A percentile compares a stretch with the other conserved stretches of the same genome.
Conservation (phyloP, 2,329 filamentous ascomycete genomes). For the Hyphodiscus sp. region DNA sequence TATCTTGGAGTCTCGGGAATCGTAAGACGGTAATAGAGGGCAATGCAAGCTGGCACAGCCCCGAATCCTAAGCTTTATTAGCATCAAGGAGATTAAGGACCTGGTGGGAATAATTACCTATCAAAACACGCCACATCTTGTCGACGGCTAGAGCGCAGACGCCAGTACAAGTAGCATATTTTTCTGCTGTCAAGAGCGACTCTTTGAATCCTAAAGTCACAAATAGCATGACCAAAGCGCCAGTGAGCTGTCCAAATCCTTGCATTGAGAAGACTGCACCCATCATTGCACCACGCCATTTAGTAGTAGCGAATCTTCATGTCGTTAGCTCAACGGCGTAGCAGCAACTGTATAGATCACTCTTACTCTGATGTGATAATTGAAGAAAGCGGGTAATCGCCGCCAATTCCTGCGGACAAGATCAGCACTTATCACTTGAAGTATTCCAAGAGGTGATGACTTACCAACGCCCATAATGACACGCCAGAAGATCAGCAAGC, state of each 20-base stretch:
- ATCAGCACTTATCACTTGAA: constrained; percentile 25
- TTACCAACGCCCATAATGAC: constrained; percentile 54
- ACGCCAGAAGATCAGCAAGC: constrained; percentile 72
- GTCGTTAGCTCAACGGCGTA: no score
- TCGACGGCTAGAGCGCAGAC: constrained; percentile 64
- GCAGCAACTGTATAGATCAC: no score
- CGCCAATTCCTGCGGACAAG: constrained; percentile 60
- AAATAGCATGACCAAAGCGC: constrained; percentile 70
- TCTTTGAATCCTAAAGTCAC: constrained; percentile 65
- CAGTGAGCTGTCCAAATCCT: constrained; percentile 71
- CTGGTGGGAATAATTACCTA: no score
- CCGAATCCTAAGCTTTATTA: no score
- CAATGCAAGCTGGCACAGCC: constrained; percentile 71
- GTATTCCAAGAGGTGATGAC: constrained; percentile 11
- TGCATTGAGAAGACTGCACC: constrained; percentile 83
- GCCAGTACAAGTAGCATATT: constrained; percentile 51
- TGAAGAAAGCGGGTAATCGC: constrained; percentile 75
- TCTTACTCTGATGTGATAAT: constrained; percentile 83
- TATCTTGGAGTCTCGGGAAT: constrained; percentile 86
- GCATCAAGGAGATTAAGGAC: no score
- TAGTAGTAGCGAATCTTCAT: constrained; percentile 82
- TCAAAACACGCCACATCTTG: constrained; percentile 80
- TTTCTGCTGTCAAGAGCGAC: constrained; percentile 47
- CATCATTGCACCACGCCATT: constrained; percentile 85
- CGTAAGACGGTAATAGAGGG: constrained; percentile 76